Conservation (phyloP, 495 filamentous ascomycete species). For the Ramalina intermedia region DNA sequence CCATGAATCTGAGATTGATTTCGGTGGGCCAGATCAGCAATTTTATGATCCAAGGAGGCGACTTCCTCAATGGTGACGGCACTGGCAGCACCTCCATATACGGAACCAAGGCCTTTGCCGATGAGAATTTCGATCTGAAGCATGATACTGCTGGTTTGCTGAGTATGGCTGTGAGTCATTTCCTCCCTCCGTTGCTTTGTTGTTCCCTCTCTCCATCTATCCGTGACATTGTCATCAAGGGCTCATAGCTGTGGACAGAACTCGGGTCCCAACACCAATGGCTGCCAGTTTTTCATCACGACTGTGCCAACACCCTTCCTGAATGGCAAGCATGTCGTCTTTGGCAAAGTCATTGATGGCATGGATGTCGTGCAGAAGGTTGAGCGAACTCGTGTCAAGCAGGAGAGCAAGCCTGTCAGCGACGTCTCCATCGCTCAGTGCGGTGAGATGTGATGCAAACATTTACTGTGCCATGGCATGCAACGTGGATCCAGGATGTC, state of each 20-base stretch:
- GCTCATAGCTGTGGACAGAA: constrained; percentile 41
- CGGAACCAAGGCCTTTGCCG: constrained; percentile 66
- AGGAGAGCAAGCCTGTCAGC: constrained; percentile 66
- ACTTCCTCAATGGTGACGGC: constrained; percentile 90
- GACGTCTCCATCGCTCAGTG: constrained; percentile 80
- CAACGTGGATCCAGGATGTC: too few relatives aligned
- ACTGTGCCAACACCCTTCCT: constrained; percentile 70
- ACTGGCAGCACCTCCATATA: constrained; percentile 82
- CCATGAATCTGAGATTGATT: neutral
- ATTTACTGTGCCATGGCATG: too few relatives aligned
- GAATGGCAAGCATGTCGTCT: constrained; percentile 92
- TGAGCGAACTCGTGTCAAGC: constrained; percentile 68
- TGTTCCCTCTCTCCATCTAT: neutral
- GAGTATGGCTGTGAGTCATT: constrained; percentile 72
- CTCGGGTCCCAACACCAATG: constrained; percentile 84
- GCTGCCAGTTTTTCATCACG: constrained; percentile 95
- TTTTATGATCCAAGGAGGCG: constrained; percentile 95
- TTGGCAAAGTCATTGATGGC: constrained; percentile 79
- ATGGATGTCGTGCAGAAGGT: constrained; percentile 84
- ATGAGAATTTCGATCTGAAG: constrained; percentile 76
- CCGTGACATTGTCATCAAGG: neutral
- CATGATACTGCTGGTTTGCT: constrained; percentile 70
- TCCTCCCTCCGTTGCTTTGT: neutral
- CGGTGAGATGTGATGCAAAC: constrained; percentile 61
- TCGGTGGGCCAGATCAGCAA: constrained; percentile 59